A percentile compares a stretch with the other conserved stretches of the same genome.
These are phyloP conservation scores for Boletus sp. DNA, from an alignment of 1,284 basidiomycete genomes.

Conservation along the genomic window DNA sequence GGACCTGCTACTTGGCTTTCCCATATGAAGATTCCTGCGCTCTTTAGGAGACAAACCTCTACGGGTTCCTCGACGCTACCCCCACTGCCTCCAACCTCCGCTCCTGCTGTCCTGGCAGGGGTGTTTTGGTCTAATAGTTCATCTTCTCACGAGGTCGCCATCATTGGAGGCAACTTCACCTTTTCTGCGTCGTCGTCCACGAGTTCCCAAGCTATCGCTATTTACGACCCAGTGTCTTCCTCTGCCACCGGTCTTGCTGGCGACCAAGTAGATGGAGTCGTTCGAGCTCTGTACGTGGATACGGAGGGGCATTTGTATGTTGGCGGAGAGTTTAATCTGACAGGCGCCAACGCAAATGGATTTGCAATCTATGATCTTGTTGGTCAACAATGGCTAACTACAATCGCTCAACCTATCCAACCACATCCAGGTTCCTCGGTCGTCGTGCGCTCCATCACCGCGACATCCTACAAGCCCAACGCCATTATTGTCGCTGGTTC, in stretches of 20 bases:
- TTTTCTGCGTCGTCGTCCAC: slow-evolving; percentile 46
- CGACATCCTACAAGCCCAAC: slow-evolving; percentile 57
- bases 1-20: slow-evolving; percentile 48
- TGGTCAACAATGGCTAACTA: slow-evolving; percentile 54
- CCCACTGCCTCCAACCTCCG: slow-evolving; percentile 48
- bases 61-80: slow-evolving; percentile 50
- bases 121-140: slow-evolving; percentile 87
- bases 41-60: slow-evolving; percentile 54
- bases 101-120: slow-evolving; percentile 82
- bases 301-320: slow-evolving; percentile 64
- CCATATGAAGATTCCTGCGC: slow-evolving; percentile 40
- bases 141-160: slow-evolving; percentile 59
- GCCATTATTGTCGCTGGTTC: slow-evolving; percentile 81
- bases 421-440: slow-evolving; percentile 52
- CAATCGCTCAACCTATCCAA: slow-evolving; percentile 56
- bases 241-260: slow-evolving; percentile 58
- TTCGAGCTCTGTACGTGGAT: slow-evolving; percentile 67
- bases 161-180: slow-evolving; percentile 90
- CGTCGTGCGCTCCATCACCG: slow-evolving; percentile 71
- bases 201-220: slow-evolving; percentile 58
- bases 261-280: slow-evolving; percentile 63
- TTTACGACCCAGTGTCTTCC: slow-evolving; percentile 62
- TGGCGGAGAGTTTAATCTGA: slow-evolving; percentile 74
- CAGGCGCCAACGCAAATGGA: slow-evolving; percentile 52
- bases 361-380: slow-evolving; percentile 77